Conservation (phyloP, 2,329 filamentous ascomycete genomes). For the Trichoderma koningiopsis region DNA sequence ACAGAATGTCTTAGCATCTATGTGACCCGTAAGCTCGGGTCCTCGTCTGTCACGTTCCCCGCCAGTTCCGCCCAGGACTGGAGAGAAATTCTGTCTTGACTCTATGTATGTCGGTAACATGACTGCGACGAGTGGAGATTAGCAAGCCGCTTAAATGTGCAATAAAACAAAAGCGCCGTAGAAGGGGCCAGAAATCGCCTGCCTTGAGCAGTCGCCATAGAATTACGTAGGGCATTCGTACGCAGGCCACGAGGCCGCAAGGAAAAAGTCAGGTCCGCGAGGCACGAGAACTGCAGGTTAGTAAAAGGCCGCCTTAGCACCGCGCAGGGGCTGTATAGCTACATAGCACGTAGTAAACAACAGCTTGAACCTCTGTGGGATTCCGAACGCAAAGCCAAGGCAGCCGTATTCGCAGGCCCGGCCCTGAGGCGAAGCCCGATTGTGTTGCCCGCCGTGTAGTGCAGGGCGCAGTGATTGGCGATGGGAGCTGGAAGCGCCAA, state of each 20-base stretch:
- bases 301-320: slow-evolving; percentile 4
- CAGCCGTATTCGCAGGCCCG: slow-evolving; percentile 4
- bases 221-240: slow-evolving; percentile 25
- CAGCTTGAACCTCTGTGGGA: background rate
- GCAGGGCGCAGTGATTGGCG: slow-evolving; percentile 15
- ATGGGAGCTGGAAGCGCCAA: background rate
- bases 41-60: background rate
- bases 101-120: slow-evolving; percentile 13
- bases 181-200: slow-evolving; percentile 4
- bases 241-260: slow-evolving; percentile 17
- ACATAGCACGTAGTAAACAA: background rate
- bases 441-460: background rate
- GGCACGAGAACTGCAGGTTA: slow-evolving; percentile 17
- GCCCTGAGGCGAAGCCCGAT: slow-evolving; percentile 9
- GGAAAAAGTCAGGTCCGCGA: slow-evolving; percentile 5
- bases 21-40: background rate
- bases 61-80: background rate
- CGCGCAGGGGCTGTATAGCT: background rate
- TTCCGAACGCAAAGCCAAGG: background rate
- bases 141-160: background rate
- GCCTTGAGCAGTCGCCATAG: slow-evolving; percentile 1
- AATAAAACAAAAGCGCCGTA: background rate
- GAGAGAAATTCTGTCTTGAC: background rate
- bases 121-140: slow-evolving; percentile 11
- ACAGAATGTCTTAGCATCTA: background rate